Evolutionary conservation across 176 grass and related monocot genomes (phyloP).

Genomic region (Carex parvula): DNA sequence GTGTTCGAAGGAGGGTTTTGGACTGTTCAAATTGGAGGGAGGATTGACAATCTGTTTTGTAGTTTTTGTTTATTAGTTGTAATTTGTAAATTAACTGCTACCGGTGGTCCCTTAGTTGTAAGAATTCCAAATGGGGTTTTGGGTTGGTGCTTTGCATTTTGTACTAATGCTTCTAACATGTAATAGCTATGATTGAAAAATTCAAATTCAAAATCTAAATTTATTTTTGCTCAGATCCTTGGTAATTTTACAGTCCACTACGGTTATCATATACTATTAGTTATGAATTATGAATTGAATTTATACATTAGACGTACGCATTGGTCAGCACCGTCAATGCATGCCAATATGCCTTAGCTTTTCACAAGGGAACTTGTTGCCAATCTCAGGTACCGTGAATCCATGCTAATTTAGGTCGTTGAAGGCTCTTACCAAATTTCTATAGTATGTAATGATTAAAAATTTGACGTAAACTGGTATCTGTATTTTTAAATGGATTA

Average conservation of each 20-base stretch:
- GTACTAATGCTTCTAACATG: neutral
- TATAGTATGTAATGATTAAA: too few species aligned
- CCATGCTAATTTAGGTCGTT: neutral
- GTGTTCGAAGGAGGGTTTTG: slow-evolving; percentile 27
- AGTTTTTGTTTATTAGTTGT: slow-evolving; percentile 27
- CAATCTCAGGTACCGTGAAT: too few species aligned
- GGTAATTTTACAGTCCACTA: neutral
- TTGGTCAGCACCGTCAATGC: neutral
- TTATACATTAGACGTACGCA: neutral
- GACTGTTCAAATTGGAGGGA: slow-evolving; percentile 6
- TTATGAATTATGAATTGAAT: neutral
- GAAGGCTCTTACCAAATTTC: neutral
- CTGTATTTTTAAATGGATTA: too few species aligned
- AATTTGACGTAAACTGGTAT: too few species aligned
- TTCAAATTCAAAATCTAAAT: slow-evolving; percentile 16
- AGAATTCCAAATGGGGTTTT: slow-evolving; percentile 27
- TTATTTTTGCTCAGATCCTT: neutral
- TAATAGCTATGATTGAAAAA: slow-evolving; percentile 1
- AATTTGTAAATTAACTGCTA: slow-evolving; percentile 26
- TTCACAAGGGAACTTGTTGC: too few species aligned
- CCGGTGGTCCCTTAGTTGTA: slow-evolving; percentile 29
- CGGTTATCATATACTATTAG: too few species aligned
- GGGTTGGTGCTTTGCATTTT: slow-evolving; percentile 18
- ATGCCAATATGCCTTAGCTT: neutral
- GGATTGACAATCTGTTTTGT: slow-evolving; percentile 38